A percentile compares a stretch with the other conserved stretches of the same genome.
Conservation (phyloP, 352 stramenopile species). For the Blastocystis sp. region DNA sequence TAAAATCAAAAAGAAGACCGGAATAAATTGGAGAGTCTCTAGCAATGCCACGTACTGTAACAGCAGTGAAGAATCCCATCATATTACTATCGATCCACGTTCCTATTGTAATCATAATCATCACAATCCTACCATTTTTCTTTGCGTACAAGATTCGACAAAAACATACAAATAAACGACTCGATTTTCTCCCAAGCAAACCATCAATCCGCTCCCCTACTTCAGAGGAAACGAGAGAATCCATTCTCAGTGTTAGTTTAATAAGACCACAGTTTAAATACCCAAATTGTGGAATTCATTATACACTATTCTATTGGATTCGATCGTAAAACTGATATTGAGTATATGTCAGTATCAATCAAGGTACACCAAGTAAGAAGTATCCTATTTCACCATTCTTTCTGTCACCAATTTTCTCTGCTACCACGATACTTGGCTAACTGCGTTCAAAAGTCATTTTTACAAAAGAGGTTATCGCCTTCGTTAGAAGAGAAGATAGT, state of each 20-base stretch:
- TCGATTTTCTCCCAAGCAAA: constrained; percentile 2
- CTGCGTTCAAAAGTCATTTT: too few relatives aligned
- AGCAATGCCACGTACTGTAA: not conserved
- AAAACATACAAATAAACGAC: constrained; percentile 19
- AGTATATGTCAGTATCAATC: too few relatives aligned
- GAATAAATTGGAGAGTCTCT: not conserved
- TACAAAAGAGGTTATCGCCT: not conserved
- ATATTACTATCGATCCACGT: constrained; percentile 30
- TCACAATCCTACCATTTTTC: not conserved
- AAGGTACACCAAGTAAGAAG: not conserved
- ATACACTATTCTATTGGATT: not conserved
- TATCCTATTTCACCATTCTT: not conserved
- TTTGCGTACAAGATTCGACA: not conserved
- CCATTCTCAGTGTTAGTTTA: not conserved
- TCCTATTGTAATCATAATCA: not conserved
- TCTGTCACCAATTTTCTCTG: not conserved
- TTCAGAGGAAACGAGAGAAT: not conserved
- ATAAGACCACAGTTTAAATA: not conserved
- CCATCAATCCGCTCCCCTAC: not conserved
- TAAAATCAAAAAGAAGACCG: constrained; percentile 4
- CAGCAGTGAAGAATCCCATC: not conserved
- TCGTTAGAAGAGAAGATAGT: not conserved
- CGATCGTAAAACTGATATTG: not conserved
- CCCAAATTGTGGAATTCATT: not conserved
- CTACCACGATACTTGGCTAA: too few relatives aligned